Base-by-base conservation (phyloP, 768 basidiomycete genomes). In the Serendipita indica region DNA sequence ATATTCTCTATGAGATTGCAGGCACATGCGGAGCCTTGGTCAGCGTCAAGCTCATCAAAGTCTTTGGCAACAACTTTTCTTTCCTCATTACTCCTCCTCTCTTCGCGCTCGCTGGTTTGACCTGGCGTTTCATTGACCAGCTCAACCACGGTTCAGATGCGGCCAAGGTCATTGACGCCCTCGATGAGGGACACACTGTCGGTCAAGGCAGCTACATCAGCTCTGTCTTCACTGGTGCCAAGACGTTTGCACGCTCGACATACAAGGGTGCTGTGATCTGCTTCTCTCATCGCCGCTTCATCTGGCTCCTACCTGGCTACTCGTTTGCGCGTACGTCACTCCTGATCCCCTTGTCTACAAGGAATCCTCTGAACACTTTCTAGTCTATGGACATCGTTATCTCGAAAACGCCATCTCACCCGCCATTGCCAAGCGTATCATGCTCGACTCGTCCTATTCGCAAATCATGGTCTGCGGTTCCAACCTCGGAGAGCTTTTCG, bases 391-490 rank as follows among this genome's bases (percentile, higher is more conserved):
- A 32, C 64, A 64, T 39, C 62, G 64, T 58, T 64, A 64, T 54
- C 64, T 68, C 52, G 65, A 66, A 62, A 64, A 62, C 46, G 63
- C 63, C 39, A 52, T 66, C 12, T 60, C 63, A 12, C 65, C 65
- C 54, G 64, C 64, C 27, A 64, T 64, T 60, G 67, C 67, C 45
- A 64, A 65, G 57, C 65, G 63, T 27, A 46, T 65, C 52, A 60
- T 68, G 33, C 57, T 59, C 33, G 61, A 58, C 57, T 65, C 65
- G 7, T 63, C 65, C 1, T 68, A 65, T 62, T 64, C 63, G 3
- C 67, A 68, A 58, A 67, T 67, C 63, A 66, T 67, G 32, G 64
- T 65, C 39, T 63, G 65, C 20, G 67, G 67, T 16, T 64, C 62
- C 59, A 68, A 68, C 64, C 62, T 64, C 34, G 66, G 65, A 56